Base-by-base conservation (phyloP, 345 rosid genomes). In the Corchorus olitorius region DNA sequence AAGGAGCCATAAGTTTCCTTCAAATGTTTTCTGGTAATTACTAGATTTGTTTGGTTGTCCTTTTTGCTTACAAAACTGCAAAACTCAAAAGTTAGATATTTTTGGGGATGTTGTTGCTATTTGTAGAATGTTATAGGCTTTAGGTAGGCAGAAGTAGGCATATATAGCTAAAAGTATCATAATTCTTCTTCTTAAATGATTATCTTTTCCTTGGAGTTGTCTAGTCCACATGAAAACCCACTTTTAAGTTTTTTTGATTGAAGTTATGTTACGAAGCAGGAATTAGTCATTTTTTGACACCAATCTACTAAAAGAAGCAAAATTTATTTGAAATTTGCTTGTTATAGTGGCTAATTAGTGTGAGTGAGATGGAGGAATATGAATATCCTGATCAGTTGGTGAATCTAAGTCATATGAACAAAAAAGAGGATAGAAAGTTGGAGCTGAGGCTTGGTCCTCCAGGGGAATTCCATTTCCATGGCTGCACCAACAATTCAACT, bases 391-490 rank as follows among this genome's bases (percentile, higher is more conserved):
- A 43, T 41, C 65, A 43, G 22, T 58, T 58, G 34, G 41, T 74
- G 55, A 74, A 46, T 34, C 68, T 74, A 13, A 73, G 34, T 70
- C 45, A 46, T 12, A 56, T 37, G 64, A 56, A 56, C 64, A 55
- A 72, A 5, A 34, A 55, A 72, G 69, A 74, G 27, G 78, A 76
- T 65, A 66, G n/a, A 17, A 87, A 91, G 76, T 97, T 97, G 77
- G 99, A 94, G 83, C 88, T 97, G 3, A 93, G 96, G 88, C 97
- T 97, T 48, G 99, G 93, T 84, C 98, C 92, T 19, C 99, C 99
- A 4, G 97, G 97, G 12, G 78, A 75, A 66, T 37, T 10, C 55
- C 17, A 13, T 22, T 37, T 10, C 55, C 17, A 13, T 22, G 56
- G 12, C 65, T 27, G 4, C 20, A 65, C 35, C 15, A 22, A 22